These are phyloP conservation scores for Picea mariana DNA, from an alignment of 83 land plant genomes.

Conservation along the genomic window DNA sequence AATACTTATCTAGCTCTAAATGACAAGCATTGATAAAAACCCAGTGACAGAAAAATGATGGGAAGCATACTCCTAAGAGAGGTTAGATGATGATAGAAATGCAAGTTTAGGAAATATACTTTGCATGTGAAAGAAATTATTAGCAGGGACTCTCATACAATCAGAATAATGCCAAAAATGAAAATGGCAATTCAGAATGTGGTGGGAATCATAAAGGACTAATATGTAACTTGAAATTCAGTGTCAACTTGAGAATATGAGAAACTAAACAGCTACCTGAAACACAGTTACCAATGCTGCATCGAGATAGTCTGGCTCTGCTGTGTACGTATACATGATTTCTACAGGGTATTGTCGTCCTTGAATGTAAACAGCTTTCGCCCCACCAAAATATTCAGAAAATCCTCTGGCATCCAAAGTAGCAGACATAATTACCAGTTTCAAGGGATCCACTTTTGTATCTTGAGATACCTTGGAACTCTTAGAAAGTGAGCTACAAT, in stretches of 20 bases:
- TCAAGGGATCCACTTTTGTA: slow-evolving; percentile 41
- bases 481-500: slow-evolving; percentile 18
- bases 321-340: slow-evolving; percentile 64
- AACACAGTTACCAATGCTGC: slow-evolving; percentile 85
- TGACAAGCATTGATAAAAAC: background rate
- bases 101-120: background rate
- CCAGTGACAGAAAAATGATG: background rate
- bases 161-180: background rate
- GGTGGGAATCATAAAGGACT: background rate
- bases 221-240: background rate
- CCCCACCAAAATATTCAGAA: slow-evolving; percentile 84
- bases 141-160: background rate
- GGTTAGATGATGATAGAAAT: background rate
- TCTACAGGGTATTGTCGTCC: slow-evolving; percentile 94
- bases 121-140: background rate
- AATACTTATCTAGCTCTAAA: background rate
- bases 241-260: slow-evolving; percentile 3
- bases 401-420: slow-evolving; percentile 88
- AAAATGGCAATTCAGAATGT: background rate
- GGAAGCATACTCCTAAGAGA: background rate
- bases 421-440: slow-evolving; percentile 95
- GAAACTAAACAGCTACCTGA: slow-evolving; percentile 55
- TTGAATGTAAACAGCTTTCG: slow-evolving; percentile 86
- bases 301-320: slow-evolving; percentile 84
- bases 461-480: slow-evolving; percentile 17